These are phyloP conservation scores for Mucor circinelloides DNA, from an alignment of 371 early-diverging fungal species.

Conservation along the genomic window DNA sequence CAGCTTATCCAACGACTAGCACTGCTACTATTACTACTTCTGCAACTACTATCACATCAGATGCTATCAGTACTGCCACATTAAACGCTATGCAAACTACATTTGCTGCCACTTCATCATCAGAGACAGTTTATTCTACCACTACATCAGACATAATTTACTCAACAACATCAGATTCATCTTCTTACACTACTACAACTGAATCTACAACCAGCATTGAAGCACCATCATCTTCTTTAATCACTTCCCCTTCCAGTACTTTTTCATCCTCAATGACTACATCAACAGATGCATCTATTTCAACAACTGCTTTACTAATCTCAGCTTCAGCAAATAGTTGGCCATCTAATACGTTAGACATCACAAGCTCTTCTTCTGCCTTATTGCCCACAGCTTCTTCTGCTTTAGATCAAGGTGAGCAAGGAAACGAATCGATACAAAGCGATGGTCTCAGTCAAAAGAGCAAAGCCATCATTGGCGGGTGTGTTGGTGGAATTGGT, in stretches of 20 bases:
- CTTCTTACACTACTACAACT: background rate
- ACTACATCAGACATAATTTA: background rate
- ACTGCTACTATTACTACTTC: background rate
- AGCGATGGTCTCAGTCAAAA: conserved; percentile 2
- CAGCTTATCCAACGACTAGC: background rate
- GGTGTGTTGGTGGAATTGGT: conserved; percentile 16
- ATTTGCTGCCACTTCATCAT: background rate
- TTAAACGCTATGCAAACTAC: background rate
- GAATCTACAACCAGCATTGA: background rate
- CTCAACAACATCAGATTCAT: background rate
- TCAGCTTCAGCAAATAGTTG: background rate
- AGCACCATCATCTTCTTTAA: background rate
- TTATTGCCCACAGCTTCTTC: background rate
- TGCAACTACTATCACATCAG: background rate
- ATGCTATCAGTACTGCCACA: background rate
- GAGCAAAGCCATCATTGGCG: conserved; percentile 31
- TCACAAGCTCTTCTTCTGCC: background rate
- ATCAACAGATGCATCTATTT: background rate
- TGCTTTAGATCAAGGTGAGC: background rate
- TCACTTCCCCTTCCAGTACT: background rate
- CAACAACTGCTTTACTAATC: background rate
- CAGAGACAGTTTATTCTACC: background rate
- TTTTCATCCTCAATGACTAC: background rate
- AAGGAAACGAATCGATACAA: background rate
- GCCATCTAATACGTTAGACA: background rate